These are phyloP conservation scores for Plectranthus barbatus DNA, from an alignment of 257 asterid genomes.

Conservation along the genomic window DNA sequence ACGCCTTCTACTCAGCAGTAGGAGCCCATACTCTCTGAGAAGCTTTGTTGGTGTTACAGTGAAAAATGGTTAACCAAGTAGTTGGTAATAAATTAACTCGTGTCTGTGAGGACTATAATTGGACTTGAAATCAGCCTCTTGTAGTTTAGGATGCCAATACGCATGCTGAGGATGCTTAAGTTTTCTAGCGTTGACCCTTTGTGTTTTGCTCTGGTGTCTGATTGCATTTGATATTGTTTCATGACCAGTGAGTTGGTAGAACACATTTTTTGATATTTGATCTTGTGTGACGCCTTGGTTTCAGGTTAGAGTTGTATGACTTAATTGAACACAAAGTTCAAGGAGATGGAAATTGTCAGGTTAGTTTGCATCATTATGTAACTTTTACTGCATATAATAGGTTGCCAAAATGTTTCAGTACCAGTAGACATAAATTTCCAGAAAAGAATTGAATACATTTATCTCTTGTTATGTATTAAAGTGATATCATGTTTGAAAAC, in stretches of 20 bases:
- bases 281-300: conserved; percentile 18
- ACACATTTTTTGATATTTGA: conserved; percentile 16
- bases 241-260: conserved; percentile 1
- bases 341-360: conserved; percentile 99
- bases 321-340: conserved; percentile 85
- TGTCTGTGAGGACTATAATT: not conserved
- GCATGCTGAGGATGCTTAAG: conserved; percentile 4
- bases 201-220: not conserved
- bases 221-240: not conserved
- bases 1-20: not conserved
- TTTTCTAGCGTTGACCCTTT: not conserved
- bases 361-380: conserved; percentile 15
- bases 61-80: not conserved
- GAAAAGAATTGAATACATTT: not conserved
- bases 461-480: not conserved
- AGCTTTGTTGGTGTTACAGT: not conserved
- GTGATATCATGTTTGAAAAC: not conserved
- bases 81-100: not conserved
- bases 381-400: not conserved
- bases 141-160: not conserved
- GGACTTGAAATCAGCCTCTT: not conserved
- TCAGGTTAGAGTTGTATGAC: conserved; percentile 77
- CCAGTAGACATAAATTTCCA: not conserved
- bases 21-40: conserved; percentile 3
- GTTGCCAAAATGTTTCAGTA: not conserved